Percentiles rank a stretch among this genome's conserved stretches.
Evolutionary conservation across 2,329 filamentous ascomycete species (phyloP).

Genomic region (Aquanectria penicillioides): DNA sequence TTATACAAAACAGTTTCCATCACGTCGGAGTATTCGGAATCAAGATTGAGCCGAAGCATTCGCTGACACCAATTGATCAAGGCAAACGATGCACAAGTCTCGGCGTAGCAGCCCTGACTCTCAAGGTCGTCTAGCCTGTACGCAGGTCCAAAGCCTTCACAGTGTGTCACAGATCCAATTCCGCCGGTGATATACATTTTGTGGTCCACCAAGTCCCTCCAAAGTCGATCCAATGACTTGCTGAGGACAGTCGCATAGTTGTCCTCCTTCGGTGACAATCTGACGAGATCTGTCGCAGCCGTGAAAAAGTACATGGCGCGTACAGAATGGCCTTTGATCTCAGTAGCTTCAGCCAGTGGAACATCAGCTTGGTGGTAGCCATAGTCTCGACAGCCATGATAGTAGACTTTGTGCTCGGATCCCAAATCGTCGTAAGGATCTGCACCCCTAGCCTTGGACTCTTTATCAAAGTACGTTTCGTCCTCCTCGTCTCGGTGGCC

Average conservation of each 20-base stretch:
- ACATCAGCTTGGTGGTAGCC: conserved; percentile 8
- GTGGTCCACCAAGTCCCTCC: conserved; percentile 15
- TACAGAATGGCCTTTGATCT: conserved; percentile 8
- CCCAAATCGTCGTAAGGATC: too few relatives aligned
- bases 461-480: conserved; percentile 10
- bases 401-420: too few relatives aligned
- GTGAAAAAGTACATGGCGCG: conserved; percentile 13
- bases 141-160: conserved; percentile 10
- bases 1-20: conserved; percentile 12
- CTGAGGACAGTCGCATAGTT: not conserved
- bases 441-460: not conserved
- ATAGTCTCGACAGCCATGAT: not conserved
- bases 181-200: conserved; percentile 8
- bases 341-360: not conserved
- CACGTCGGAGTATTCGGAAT: conserved; percentile 5
- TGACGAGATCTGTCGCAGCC: not conserved
- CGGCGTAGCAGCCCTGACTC: conserved; percentile 9
- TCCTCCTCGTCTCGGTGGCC: not conserved
- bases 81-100: conserved; percentile 12
- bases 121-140: not conserved
- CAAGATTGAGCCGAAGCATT: conserved; percentile 3
- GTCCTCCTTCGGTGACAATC: not conserved
- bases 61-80: conserved; percentile 6
- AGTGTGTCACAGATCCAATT: conserved; percentile 2
- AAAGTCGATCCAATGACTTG: not conserved